A percentile compares a stretch with the other conserved stretches of the same genome.
These are phyloP conservation scores for Acacia acuminata DNA, from an alignment of 306 rosid species.

Conservation along the genomic window DNA sequence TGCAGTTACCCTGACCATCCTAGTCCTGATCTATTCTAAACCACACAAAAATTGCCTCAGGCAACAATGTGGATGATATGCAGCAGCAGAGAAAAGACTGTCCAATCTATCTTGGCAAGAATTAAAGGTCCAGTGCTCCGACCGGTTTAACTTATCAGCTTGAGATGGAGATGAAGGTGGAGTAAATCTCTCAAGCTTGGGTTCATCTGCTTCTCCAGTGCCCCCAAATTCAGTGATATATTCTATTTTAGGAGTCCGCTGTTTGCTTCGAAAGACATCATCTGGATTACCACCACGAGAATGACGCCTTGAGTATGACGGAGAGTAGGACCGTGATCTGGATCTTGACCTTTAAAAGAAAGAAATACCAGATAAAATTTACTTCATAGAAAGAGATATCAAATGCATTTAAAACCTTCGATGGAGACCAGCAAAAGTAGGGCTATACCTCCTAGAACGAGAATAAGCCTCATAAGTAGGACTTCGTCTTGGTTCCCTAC, in stretches of 20 bases:
- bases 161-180: conserved; percentile 89
- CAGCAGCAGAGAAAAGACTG: conserved; percentile 93
- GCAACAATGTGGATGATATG: conserved; percentile 73
- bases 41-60: conserved; percentile 71
- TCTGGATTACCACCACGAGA: conserved; percentile 70
- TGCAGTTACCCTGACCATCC: conserved; percentile 63
- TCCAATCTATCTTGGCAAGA: conserved; percentile 97
- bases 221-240: conserved; percentile 96
- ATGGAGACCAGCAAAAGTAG: not conserved
- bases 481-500: conserved; percentile 91
- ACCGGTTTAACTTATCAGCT: conserved; percentile 89
- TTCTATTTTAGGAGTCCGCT: conserved; percentile 79
- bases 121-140: conserved; percentile 99
- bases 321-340: conserved; percentile 81
- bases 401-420: conserved; percentile 19
- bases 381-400: not conserved
- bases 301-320: conserved; percentile 70
- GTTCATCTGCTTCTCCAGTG: conserved; percentile 62
- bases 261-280: conserved; percentile 77
- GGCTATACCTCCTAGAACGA: conserved; percentile 77
- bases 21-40: conserved; percentile 84
- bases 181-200: conserved; percentile 77
- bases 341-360: conserved; percentile 65
- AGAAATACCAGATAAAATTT: not conserved
- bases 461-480: conserved; percentile 98